A percentile compares a stretch with the other conserved stretches of the same genome.
These are phyloP conservation scores for Boechera retrofracta DNA, from an alignment of 345 rosid species.

Conservation along the genomic window DNA sequence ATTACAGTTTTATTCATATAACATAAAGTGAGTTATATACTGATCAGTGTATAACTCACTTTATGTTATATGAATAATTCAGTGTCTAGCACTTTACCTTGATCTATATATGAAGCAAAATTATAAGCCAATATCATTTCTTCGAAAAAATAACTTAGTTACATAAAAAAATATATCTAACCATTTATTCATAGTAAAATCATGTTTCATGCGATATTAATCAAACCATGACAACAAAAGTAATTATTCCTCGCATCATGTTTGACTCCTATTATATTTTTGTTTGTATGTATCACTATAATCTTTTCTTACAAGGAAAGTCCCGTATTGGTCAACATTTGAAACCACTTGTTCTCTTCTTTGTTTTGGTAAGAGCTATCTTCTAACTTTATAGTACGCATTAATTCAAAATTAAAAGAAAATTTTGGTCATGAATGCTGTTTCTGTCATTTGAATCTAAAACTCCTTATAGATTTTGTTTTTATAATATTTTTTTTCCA, in stretches of 20 bases:
- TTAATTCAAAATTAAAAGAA: background rate
- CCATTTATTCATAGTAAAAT: background rate
- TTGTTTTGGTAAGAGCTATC: background rate
- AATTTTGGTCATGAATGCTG: background rate
- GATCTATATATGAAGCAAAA: too few species aligned
- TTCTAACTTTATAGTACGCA: background rate
- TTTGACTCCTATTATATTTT: background rate
- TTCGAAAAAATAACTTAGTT: too few species aligned
- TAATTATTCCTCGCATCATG: background rate
- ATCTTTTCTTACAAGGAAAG: constrained; percentile 5
- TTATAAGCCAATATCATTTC: too few species aligned
- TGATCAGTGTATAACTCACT: too few species aligned
- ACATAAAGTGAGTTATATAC: too few species aligned
- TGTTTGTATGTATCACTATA: background rate
- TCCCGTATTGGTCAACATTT: constrained; percentile 10
- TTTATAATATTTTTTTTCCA: background rate
- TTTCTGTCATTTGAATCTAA: constrained; percentile 2
- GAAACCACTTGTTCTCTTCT: background rate
- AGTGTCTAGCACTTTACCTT: background rate
- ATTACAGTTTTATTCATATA: background rate
- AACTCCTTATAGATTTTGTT: background rate
- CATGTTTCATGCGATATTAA: background rate
- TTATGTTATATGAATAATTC: background rate
- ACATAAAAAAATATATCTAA: background rate
- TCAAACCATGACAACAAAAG: background rate